Evolutionary conservation across 768 basidiomycete species (phyloP), one percentile per base, ranked within the genome.

Genomic region (Trametes meyenii): DNA sequence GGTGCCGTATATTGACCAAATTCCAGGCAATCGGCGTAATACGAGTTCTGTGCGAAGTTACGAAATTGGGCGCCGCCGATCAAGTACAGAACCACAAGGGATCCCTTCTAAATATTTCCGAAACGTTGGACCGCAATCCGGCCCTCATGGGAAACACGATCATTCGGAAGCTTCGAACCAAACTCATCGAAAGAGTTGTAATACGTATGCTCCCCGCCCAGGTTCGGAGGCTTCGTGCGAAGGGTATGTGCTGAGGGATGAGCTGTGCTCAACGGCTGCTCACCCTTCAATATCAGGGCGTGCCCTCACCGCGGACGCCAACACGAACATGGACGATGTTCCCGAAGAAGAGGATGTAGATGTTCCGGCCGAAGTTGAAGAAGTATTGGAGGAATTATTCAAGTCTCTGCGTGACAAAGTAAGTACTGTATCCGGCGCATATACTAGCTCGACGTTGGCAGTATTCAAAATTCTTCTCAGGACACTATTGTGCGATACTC

Each of bases 401-500:
- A 78, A 78, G 48, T 78, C 81, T 23, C 74, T 98, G 24, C 87
- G 91, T 68, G 95, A 99, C 71, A 91, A 86, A 74, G 96, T 96
- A 62, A 39, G 73, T 69, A 44, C 24, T 19, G 24, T 8, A 3
- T 14, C 5, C 5, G 2, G 3, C 16, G 4, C 36, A 23, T 24
- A 19, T 17, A 38, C 11, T 24, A 10, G 6, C 6, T 5, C 4
- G 16, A 6, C 12, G 36, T 38, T 24, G 13, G 40, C 29, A 13
- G 19, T 29, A 4, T 11, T n/a, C 5, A 12, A 36, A 19, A 6
- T 35, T 35, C 19, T 59, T 21, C 54, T 16, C 66, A 98, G 96
- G 96, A 97, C 68, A 98, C 96, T 0, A 79, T 95, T 26, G 94
- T 98, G 13, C 89, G 97, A 51, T 98, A 93, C 85, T 94, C 96